These are phyloP conservation scores for Rhytidhysteron rufulum DNA, from an alignment of 2,329 filamentous ascomycete species.

Conservation along the genomic window DNA sequence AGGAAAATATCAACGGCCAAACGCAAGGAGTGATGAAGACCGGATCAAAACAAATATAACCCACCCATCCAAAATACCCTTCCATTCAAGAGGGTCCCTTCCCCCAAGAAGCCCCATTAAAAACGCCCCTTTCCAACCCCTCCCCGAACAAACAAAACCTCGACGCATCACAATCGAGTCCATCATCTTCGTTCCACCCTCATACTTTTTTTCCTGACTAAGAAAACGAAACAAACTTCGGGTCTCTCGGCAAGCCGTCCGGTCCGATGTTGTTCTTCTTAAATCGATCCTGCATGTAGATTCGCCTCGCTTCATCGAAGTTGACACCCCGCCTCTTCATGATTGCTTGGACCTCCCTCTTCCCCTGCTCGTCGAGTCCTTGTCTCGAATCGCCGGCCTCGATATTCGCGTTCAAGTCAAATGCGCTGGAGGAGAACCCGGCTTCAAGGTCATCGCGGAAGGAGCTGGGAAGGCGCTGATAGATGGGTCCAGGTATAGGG, in stretches of 20 bases:
- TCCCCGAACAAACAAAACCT: no score
- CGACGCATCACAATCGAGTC: no score
- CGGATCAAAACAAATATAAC: no score
- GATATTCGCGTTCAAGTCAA: constrained; percentile 79
- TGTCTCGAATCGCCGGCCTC: constrained; percentile 72
- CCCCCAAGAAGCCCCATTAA: no score
- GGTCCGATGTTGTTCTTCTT: constrained; percentile 81
- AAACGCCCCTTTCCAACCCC: no score
- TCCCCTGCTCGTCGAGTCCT: constrained; percentile 76
- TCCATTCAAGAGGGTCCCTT: no score
- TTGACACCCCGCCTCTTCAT: constrained; percentile 81
- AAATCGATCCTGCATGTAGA: constrained; percentile 83
- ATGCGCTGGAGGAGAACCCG: constrained; percentile 76
- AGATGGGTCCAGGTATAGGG: constrained; percentile 60
- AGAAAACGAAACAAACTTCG: constrained; percentile 93
- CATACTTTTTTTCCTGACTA: no score
- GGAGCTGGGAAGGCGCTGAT: constrained; percentile 70
- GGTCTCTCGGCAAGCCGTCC: constrained; percentile 83
- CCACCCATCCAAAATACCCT: no score
- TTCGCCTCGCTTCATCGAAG: constrained; percentile 86
- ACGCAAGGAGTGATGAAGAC: no score
- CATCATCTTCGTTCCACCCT: no score
- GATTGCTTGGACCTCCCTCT: constrained; percentile 78
- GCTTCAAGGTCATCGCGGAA: constrained; percentile 86
- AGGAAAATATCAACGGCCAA: no score